phyloP scores from a whole-genome alignment of 2,329 filamentous ascomycete species.

The Bipolaris victoriae region DNA sequence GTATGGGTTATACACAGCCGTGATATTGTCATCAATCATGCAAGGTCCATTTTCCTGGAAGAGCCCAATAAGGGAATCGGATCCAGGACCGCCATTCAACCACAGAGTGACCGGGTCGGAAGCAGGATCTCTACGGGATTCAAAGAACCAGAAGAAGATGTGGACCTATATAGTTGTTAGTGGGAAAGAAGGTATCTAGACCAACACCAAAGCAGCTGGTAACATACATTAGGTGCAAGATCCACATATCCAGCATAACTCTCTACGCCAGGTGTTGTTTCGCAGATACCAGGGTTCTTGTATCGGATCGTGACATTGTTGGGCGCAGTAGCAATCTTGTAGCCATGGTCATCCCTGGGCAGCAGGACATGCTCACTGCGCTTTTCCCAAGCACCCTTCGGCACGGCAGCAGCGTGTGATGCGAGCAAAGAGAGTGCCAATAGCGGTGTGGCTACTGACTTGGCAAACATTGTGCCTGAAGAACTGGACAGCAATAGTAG shows the following conservation, averaged over 20 bases:
- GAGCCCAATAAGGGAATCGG: conserved; percentile 60
- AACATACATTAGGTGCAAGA: conserved; percentile 34
- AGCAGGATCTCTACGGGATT: conserved; percentile 55
- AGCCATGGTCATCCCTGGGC: conserved; percentile 50
- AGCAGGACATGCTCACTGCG: conserved; percentile 32
- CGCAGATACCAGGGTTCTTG: conserved; percentile 61
- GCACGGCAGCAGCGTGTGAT: conserved; percentile 23
- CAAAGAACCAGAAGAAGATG: conserved; percentile 59
- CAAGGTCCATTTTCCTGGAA: conserved; percentile 52
- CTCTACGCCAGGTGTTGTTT: conserved; percentile 60
- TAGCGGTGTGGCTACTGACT: conserved; percentile 15
- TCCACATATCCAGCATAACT: conserved; percentile 55
- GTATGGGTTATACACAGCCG: conserved; percentile 59
- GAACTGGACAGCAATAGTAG: not conserved
- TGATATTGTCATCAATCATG: conserved; percentile 28
- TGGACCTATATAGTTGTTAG: conserved; percentile 29
- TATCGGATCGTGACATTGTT: conserved; percentile 56
- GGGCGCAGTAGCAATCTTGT: conserved; percentile 55
- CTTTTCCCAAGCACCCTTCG: conserved; percentile 30
- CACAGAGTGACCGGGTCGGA: conserved; percentile 58
- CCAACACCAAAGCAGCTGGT: not conserved
- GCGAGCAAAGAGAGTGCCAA: conserved; percentile 23
- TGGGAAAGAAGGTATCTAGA: not conserved
- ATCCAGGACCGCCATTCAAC: conserved; percentile 61
- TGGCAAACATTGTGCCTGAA: conserved; percentile 19